A percentile compares a stretch with the other conserved stretches of the same genome.
phyloP scores from a whole-genome alignment of 495 filamentous ascomycete species.

The Eremomyces bilateralis region DNA sequence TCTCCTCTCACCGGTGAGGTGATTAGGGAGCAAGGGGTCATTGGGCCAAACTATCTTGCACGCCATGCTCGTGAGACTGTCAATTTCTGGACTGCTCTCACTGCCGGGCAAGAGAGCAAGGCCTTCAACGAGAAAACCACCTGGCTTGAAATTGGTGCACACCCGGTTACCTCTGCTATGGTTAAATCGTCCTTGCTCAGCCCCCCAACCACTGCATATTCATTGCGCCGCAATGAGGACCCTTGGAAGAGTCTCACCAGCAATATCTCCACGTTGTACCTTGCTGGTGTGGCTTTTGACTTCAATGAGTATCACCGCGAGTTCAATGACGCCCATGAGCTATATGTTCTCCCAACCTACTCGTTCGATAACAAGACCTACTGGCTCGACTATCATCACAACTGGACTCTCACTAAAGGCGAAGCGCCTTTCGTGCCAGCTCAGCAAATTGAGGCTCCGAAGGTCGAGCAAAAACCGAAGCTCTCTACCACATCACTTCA shows the following conservation, averaged over 20 bases:
- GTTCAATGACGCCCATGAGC: conserved; percentile 21
- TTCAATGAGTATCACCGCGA: conserved; percentile 28
- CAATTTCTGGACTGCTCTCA: conserved; percentile 22
- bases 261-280: conserved; percentile 19
- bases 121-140: conserved; percentile 23
- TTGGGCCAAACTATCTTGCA: conserved; percentile 21
- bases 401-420: conserved; percentile 29
- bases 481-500: conserved; percentile 23
- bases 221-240: conserved; percentile 24
- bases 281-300: conserved; percentile 21
- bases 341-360: conserved; percentile 25
- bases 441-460: conserved; percentile 8
- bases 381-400: conserved; percentile 28
- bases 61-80: conserved; percentile 24
- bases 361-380: conserved; percentile 28
- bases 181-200: conserved; percentile 20
- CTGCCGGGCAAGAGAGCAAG: conserved; percentile 18
- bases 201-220: conserved; percentile 20
- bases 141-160: conserved; percentile 23
- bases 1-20: conserved; percentile 22
- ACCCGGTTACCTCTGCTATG: conserved; percentile 23
- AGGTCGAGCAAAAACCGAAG: conserved; percentile 11
- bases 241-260: conserved; percentile 24
- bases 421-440: conserved; percentile 16
- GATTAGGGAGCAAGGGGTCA: conserved; percentile 21